Percentiles rank a stretch among this genome's conserved stretches.
Evolutionary conservation across 306 rosid species (phyloP).

Genomic region (Myrica gale): DNA sequence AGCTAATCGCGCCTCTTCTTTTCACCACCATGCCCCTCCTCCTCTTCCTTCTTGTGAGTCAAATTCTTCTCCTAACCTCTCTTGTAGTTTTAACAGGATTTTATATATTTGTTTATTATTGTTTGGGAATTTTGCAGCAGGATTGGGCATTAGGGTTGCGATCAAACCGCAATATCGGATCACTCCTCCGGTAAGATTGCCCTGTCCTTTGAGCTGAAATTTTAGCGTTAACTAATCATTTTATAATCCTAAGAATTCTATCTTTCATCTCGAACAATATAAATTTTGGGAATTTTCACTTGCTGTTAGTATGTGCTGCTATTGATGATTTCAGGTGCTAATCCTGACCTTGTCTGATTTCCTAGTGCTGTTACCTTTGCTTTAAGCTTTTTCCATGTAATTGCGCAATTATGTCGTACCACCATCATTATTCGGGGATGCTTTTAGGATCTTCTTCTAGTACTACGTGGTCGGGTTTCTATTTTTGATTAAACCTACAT

Average conservation of each 20-base stretch:
- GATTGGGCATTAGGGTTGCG: slow-evolving; percentile 74
- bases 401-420: not conserved
- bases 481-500: not conserved
- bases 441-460: not conserved
- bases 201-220: not conserved
- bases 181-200: slow-evolving; percentile 74
- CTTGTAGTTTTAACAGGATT: not conserved
- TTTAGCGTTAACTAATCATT: not conserved
- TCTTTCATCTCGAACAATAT: too few species aligned
- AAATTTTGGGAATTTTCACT: too few species aligned
- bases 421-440: not conserved
- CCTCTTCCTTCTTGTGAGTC: slow-evolving; percentile 55
- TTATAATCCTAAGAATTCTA: not conserved
- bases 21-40: slow-evolving; percentile 43
- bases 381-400: not conserved
- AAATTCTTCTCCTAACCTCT: not conserved
- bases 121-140: slow-evolving; percentile 52
- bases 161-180: slow-evolving; percentile 77
- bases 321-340: not conserved
- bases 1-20: slow-evolving; percentile 39
- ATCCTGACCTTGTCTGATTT: not conserved
- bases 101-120: slow-evolving; percentile 5
- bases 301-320: not conserved
- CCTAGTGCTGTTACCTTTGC: not conserved
- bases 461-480: not conserved